phyloP scores from a whole-genome alignment of 2,329 filamentous ascomycete genomes.

The Diaporthe capsici region DNA sequence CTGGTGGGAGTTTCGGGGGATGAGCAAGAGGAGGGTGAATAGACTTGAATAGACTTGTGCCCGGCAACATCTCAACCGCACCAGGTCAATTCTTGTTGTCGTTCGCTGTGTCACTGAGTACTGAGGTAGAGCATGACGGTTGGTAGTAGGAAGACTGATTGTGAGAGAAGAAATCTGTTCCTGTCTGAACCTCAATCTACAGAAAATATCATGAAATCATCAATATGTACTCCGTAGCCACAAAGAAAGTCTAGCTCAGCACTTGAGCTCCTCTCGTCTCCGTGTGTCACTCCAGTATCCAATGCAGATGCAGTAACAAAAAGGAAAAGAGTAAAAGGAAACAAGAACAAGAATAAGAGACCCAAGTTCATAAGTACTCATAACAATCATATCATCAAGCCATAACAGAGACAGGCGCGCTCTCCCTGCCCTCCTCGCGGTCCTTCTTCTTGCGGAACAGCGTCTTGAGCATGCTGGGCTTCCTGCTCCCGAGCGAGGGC shows the following conservation, averaged over 20 bases:
- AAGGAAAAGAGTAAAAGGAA: background rate
- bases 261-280: constrained; percentile 20
- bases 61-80: background rate
- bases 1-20: too few species aligned
- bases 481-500: constrained; percentile 57
- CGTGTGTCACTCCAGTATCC: constrained; percentile 14
- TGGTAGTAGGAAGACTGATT: background rate
- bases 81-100: background rate
- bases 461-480: constrained; percentile 69
- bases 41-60: too few species aligned
- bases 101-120: background rate
- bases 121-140: background rate
- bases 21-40: background rate
- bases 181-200: background rate
- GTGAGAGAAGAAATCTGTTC: background rate
- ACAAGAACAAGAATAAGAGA: background rate
- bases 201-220: background rate
- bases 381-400: constrained; percentile 27
- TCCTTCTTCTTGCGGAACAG: constrained; percentile 71
- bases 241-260: constrained; percentile 34
- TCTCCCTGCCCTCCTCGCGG: constrained; percentile 53
- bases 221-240: constrained; percentile 3
- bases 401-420: constrained; percentile 36
- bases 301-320: background rate
- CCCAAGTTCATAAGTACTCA: background rate